phyloP scores from a whole-genome alignment of 306 rosid genomes.

The Ormosia semicastrata region DNA sequence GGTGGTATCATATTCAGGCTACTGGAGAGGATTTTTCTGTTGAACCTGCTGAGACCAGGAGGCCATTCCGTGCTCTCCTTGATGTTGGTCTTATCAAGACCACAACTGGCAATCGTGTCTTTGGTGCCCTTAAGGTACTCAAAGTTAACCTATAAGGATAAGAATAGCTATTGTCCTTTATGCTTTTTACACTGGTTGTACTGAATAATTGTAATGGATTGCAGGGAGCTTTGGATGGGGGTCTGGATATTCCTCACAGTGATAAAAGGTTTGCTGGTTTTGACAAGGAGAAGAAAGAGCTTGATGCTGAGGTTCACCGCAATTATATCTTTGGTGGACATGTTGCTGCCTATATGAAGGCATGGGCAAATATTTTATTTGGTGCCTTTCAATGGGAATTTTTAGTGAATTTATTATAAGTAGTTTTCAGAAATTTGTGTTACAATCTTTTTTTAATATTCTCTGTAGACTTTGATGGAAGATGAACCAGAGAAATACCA shows the following conservation, averaged over 20 bases:
- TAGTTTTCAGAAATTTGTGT: neutral
- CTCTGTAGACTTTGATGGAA: conserved; percentile 54
- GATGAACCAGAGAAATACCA: conserved; percentile 86
- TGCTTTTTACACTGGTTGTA: neutral
- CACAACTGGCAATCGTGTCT: conserved; percentile 82
- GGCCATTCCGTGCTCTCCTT: conserved; percentile 93
- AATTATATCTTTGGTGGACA: conserved; percentile 77
- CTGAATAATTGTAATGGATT: neutral
- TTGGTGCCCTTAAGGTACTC: conserved; percentile 78
- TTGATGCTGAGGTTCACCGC: conserved; percentile 76
- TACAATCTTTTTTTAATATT: neutral
- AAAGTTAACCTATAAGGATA: neutral
- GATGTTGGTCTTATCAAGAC: conserved; percentile 80
- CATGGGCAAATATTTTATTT: conserved; percentile 1
- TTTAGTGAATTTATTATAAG: neutral
- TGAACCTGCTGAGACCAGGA: conserved; percentile 79
- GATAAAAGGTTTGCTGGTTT: conserved; percentile 90
- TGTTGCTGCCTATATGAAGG: conserved; percentile 70
- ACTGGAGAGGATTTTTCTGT: conserved; percentile 86
- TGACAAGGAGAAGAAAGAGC: conserved; percentile 60
- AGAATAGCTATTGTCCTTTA: neutral
- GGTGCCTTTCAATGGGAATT: neutral
- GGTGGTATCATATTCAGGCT: conserved; percentile 41
- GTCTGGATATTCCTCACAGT: conserved; percentile 86
- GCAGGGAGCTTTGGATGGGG: conserved; percentile 93